These are phyloP conservation scores for Pseudogymnoascus sp. DNA, from an alignment of 2,329 filamentous ascomycete species.

Conservation along the genomic window DNA sequence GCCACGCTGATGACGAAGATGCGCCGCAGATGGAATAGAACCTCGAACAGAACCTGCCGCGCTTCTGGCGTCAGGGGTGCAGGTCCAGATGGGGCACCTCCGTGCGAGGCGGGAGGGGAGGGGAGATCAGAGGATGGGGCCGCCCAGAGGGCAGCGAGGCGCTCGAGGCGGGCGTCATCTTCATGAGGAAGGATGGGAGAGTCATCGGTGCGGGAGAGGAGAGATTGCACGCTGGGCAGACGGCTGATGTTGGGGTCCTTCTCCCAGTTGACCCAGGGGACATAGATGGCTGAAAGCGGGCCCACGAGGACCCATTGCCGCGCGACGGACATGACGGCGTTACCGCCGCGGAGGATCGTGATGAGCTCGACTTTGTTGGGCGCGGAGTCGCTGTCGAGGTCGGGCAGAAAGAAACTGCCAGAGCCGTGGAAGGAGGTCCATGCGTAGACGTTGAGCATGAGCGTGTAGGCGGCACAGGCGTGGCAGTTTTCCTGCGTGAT, in stretches of 20 bases:
- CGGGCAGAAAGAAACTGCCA: slow-evolving; percentile 16
- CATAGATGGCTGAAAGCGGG: slow-evolving; percentile 1
- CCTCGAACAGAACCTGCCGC: slow-evolving; percentile 15
- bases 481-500: slow-evolving; percentile 16
- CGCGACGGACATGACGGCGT: neutral
- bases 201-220: neutral
- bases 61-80: slow-evolving; percentile 8
- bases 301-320: slow-evolving; percentile 10
- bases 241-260: neutral
- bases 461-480: slow-evolving; percentile 16
- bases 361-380: slow-evolving; percentile 12
- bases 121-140: neutral
- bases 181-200: slow-evolving; percentile 3
- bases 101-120: neutral
- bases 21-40: slow-evolving; percentile 14
- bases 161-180: slow-evolving; percentile 4
- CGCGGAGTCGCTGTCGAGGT: neutral
- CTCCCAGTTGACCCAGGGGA: slow-evolving; percentile 5
- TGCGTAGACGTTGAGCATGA: slow-evolving; percentile 13
- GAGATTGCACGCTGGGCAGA: neutral
- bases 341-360: slow-evolving; percentile 13
- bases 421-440: slow-evolving; percentile 15
- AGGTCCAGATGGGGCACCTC: neutral
- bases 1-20: slow-evolving; percentile 18
- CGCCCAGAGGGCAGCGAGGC: neutral